A percentile compares a stretch with the other conserved stretches of the same genome.
Evolutionary conservation across 768 basidiomycete genomes (phyloP).

Genomic region (Paxillus involutus): DNA sequence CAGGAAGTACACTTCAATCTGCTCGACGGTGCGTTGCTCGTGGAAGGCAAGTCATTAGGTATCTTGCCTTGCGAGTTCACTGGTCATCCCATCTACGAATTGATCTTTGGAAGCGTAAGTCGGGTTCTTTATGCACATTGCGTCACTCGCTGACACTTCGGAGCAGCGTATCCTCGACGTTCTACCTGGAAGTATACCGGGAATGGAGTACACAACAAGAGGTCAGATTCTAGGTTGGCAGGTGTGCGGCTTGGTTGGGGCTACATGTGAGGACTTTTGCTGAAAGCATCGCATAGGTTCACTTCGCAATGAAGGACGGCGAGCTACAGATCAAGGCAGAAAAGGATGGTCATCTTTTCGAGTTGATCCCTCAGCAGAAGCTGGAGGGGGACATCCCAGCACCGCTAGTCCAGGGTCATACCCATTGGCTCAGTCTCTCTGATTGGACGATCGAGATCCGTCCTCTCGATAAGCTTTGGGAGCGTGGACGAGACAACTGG

Average conservation of each 20-base stretch:
- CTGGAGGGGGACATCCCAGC: slow-evolving; percentile 19
- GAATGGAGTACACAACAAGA: slow-evolving; percentile 35
- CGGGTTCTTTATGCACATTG: not conserved
- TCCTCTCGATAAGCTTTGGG: slow-evolving; percentile 15
- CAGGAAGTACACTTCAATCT: slow-evolving; percentile 40
- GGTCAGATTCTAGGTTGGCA: slow-evolving; percentile 14
- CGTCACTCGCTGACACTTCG: not conserved
- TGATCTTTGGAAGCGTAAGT: slow-evolving; percentile 38
- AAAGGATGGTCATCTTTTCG: slow-evolving; percentile 7
- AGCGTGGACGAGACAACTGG: slow-evolving; percentile 16
- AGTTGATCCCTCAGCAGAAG: slow-evolving; percentile 12
- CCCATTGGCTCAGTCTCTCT: slow-evolving; percentile 21
- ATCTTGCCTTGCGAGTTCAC: slow-evolving; percentile 36
- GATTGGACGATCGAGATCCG: slow-evolving; percentile 19
- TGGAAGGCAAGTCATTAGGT: slow-evolving; percentile 41
- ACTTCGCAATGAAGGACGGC: slow-evolving; percentile 3
- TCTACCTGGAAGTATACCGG: slow-evolving; percentile 32
- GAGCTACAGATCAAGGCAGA: slow-evolving; percentile 33
- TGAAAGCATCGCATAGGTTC: slow-evolving; percentile 2
- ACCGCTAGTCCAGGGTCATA: slow-evolving; percentile 13
- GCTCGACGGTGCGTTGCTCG: slow-evolving; percentile 39
- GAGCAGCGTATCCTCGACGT: slow-evolving; percentile 30
- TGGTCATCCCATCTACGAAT: slow-evolving; percentile 31
- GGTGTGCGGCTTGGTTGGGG: slow-evolving; percentile 13
- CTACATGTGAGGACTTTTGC: slow-evolving; percentile 3